Evolutionary conservation across 192 early-diverging fungal species (phyloP), one percentile per base, ranked within the genome.

Genomic region (Physocladia obscura): DNA sequence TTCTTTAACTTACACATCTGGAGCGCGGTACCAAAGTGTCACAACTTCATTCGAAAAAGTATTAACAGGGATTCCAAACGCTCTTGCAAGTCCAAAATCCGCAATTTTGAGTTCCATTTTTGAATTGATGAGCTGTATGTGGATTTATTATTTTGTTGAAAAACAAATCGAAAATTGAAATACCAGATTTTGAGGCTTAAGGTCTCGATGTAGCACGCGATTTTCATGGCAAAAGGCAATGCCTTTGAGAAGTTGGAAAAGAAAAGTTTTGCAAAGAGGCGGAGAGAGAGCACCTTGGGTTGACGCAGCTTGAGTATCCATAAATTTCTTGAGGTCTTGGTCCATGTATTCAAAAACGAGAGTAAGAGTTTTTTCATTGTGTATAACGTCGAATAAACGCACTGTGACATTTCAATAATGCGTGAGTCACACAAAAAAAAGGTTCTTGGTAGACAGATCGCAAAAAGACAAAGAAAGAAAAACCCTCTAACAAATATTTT

Each of bases 331-430:
- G 76, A 98, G 81, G 76, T 98, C 98, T 57, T 95, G 94, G 78
- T 98, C 96, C 87, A 99, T 83, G 76, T 92, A 98, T 80, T 98
- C 98, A 83, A 98, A 99, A 31, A 99, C 94, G 59, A 98, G 84
- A 32, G 95, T 98, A 54, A 99, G 77, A 77, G 96, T 98, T 80
- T 95, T 94, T 73, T 98, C 96, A 17, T 95, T 98, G 76, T 98
- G 96, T 62, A 88, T 88, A 38, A 99, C 96, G 83, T 98, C 96
- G 74, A 97, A 95, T 37, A 98, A 81, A 51, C 92, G 89, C 15
- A 84, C 63, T 65, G 19, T 52, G 2, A 34, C 29, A 26, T 52
- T 52, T 17, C 5, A n/a, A 19, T 2, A 62, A 30, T 29, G 54
- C 21, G 61, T 62, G 17, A 62, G 63, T 34, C 31, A 50, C 22